Conservation (phyloP, 2,329 filamentous ascomycete genomes). For the Stagonosporopsis vannaccii region DNA sequence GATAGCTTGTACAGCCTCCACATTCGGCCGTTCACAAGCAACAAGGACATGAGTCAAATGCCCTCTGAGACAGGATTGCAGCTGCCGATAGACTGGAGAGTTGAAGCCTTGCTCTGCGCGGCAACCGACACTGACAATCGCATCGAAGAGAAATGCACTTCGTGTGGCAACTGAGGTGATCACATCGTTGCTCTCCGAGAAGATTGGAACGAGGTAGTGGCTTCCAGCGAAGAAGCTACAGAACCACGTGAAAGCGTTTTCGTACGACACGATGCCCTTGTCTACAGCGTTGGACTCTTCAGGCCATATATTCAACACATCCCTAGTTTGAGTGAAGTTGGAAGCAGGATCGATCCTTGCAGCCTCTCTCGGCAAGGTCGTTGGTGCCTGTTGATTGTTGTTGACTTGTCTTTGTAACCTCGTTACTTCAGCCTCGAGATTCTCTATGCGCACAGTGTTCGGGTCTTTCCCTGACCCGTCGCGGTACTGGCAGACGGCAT, state of each 20-base stretch:
- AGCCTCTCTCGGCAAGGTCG: not conserved
- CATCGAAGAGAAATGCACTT: constrained; percentile 60
- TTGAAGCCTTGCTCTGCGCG: constrained; percentile 55
- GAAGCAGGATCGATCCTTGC: not conserved
- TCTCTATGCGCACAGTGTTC: constrained; percentile 35
- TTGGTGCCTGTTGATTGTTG: not conserved
- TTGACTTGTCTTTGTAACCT: constrained; percentile 24
- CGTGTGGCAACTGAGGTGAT: constrained; percentile 56
- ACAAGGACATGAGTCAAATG: constrained; percentile 59
- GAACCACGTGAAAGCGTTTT: constrained; percentile 31
- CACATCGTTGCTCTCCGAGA: constrained; percentile 56
- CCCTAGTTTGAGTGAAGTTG: not conserved
- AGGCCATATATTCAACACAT: not conserved
- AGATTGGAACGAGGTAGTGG: constrained; percentile 59
- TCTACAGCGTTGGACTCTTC: constrained; percentile 30
- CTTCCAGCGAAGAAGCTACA: constrained; percentile 42
- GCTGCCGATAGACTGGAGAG: constrained; percentile 47
- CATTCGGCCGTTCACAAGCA: constrained; percentile 47
- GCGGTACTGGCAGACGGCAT: constrained; percentile 33
- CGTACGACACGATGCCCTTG: constrained; percentile 34
- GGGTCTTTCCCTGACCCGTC: constrained; percentile 29
- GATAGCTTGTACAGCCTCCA: constrained; percentile 62
- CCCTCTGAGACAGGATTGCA: constrained; percentile 42
- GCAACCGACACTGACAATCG: constrained; percentile 61
- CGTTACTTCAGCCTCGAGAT: constrained; percentile 35